A percentile compares a stretch with the other conserved stretches of the same genome.
These are phyloP conservation scores for Dactylellina sp. DNA, from an alignment of 2,329 filamentous ascomycete genomes.

Conservation along the genomic window DNA sequence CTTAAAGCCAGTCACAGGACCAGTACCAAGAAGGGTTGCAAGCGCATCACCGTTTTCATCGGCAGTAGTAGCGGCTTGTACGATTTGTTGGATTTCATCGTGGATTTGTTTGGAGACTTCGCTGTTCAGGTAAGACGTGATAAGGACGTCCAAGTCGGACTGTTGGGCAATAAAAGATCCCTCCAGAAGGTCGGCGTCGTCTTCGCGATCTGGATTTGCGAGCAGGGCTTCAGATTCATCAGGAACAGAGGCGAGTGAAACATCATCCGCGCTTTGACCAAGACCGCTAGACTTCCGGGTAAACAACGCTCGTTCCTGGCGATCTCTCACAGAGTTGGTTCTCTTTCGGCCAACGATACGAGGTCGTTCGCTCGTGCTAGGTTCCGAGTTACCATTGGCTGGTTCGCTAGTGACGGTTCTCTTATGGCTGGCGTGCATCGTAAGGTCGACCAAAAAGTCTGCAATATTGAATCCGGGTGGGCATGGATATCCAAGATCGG, in stretches of 20 bases:
- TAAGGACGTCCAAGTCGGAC: constrained; percentile 84
- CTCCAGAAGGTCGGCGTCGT: constrained; percentile 70
- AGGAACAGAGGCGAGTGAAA: constrained; percentile 67
- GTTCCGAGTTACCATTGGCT: constrained; percentile 79
- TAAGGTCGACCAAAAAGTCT: constrained; percentile 95
- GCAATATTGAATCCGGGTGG: constrained; percentile 98
- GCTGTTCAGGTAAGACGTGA: constrained; percentile 80
- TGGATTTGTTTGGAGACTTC: constrained; percentile 79
- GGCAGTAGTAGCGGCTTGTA: constrained; percentile 73
- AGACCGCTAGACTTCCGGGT: constrained; percentile 73
- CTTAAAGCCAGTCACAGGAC: constrained; percentile 81
- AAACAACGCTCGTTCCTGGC: constrained; percentile 90
- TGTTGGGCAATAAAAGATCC: constrained; percentile 66
- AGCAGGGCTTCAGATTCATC: constrained; percentile 50
- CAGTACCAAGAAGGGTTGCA: constrained; percentile 65
- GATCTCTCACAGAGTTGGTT: constrained; percentile 82
- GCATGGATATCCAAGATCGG: constrained; percentile 89
- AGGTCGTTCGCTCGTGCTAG: constrained; percentile 68
- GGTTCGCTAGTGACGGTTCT: constrained; percentile 70
- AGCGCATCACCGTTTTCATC: constrained; percentile 69
- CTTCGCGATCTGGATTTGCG: constrained; percentile 56
- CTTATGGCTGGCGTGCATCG: constrained; percentile 86
- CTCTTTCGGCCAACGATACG: constrained; percentile 68
- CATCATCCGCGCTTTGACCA: constrained; percentile 72
- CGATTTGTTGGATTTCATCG: constrained; percentile 80